A percentile compares a stretch with the other conserved stretches of the same genome.
Evolutionary conservation across 2,329 filamentous ascomycete species (phyloP).

Genomic region (Colletotrichum abscissum): DNA sequence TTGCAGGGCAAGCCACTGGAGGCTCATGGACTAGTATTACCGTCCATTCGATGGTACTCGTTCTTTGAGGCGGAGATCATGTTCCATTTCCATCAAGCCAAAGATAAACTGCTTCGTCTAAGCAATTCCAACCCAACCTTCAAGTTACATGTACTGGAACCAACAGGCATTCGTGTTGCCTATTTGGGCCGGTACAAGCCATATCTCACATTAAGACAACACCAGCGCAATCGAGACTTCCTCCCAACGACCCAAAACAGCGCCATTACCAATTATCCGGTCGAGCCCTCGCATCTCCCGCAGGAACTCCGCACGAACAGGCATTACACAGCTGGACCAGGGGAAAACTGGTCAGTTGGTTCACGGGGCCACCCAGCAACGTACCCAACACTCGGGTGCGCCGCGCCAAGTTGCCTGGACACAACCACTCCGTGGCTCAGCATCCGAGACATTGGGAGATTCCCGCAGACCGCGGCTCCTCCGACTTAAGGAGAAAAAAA

Average conservation of each 20-base stretch:
- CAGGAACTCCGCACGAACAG: background rate
- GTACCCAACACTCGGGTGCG: background rate
- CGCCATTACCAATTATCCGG: background rate
- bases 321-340: background rate
- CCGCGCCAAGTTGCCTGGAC: constrained; percentile 3
- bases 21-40: no score
- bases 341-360: background rate
- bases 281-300: background rate
- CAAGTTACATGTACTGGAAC: background rate
- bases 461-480: constrained; percentile 4
- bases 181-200: background rate
- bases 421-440: background rate
- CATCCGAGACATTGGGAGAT: background rate
- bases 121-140: no score
- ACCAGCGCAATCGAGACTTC: background rate
- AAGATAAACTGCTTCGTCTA: background rate
- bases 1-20: no score
- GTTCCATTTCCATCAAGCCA: background rate
- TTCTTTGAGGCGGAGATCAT: no score
- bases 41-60: no score
- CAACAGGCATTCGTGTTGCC: background rate
- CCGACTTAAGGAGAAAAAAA: background rate
- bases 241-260: background rate
- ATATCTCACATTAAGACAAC: background rate
- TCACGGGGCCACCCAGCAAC: background rate